Base-by-base conservation (phyloP, 148 eudicot genomes). In the Heliamphora exappendiculata region DNA sequence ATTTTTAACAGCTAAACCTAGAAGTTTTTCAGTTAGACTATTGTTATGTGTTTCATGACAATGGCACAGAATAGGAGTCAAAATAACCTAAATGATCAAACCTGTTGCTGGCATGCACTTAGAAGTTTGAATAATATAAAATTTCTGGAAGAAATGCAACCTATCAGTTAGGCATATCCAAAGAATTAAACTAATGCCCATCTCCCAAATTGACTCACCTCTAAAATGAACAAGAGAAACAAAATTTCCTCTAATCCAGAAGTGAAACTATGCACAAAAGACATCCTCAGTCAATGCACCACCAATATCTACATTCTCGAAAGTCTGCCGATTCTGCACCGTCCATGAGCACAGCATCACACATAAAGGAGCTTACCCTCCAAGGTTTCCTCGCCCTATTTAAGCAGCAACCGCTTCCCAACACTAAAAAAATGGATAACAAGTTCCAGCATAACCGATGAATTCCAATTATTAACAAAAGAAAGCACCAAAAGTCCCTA, bases 51-150 rank as follows among this genome's bases (percentile, higher is more conserved):
- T 4, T 13, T 10, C 9, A n/a, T n/a, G n/a, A n/a, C n/a, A n/a
- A n/a, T n/a, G n/a, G n/a, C n/a, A n/a, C 60, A 31, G 36, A 42
- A 71, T 54, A 71, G 19, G 19, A 29, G 60, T 71, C 74, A 72
- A 53, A 34, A 22, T 54, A n/a, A 72, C 45, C 20, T 54, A 72
- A 34, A 54, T 53, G 45, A 36, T 51, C 62, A 72, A 70, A 72
- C 45, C 44, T n/a, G 31, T 10, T 22, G 26, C 12, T 16, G 5
- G 16, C 41, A n/a, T 1, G 28, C 58, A 72, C 29, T 33, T n/a
- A 33, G 11, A 71, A 72, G 42, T 16, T 51, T 34, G 59, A 72
- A 20, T 1, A 11, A 20, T 11, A 42, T n/a, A 28, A 19, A 36
- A 37, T 62, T n/a, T 29, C 39, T n/a, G 31, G 22, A 63, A 17